Evolutionary conservation across 805 yeast species (phyloP).

Genomic region (Alloascoidea africana): DNA sequence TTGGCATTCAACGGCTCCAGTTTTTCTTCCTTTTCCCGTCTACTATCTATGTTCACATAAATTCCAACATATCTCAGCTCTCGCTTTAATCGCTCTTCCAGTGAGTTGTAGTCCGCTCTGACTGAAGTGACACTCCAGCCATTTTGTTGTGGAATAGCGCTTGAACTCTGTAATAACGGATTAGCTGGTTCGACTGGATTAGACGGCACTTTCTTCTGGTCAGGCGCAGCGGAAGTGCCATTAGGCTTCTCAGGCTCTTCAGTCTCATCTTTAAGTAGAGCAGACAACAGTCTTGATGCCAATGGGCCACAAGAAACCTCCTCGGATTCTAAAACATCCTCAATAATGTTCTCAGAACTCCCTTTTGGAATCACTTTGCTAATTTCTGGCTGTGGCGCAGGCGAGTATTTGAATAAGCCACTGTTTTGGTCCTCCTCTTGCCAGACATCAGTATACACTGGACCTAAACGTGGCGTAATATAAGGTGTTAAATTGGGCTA

Average conservation of each 20-base stretch:
- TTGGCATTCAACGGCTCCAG: conserved; percentile 13
- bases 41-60: conserved; percentile 44
- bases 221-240: conserved; percentile 8
- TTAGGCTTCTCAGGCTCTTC: conserved; percentile 9
- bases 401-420: conserved; percentile 28
- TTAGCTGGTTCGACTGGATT: conserved; percentile 3
- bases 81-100: conserved; percentile 78
- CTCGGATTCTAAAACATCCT: conserved; percentile 53
- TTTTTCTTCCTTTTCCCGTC: conserved; percentile 17
- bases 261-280: conserved; percentile 26
- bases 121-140: conserved; percentile 30
- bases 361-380: conserved; percentile 38
- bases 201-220: conserved; percentile 4
- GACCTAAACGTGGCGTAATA: conserved; percentile 76
- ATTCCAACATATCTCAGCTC: conserved; percentile 88
- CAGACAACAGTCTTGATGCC: conserved; percentile 70
- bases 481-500: conserved; percentile 63
- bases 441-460: conserved; percentile 74
- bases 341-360: conserved; percentile 38
- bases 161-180: conserved; percentile 9
- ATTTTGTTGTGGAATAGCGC: conserved; percentile 12
- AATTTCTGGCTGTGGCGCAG: conserved; percentile 30
- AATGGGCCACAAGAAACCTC: conserved; percentile 83
- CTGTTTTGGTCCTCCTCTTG: conserved; percentile 47
- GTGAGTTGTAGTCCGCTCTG: conserved; percentile 53